Evolutionary conservation across 208 protist genomes (phyloP).

Genomic region (Wallacemonas sp.): DNA sequence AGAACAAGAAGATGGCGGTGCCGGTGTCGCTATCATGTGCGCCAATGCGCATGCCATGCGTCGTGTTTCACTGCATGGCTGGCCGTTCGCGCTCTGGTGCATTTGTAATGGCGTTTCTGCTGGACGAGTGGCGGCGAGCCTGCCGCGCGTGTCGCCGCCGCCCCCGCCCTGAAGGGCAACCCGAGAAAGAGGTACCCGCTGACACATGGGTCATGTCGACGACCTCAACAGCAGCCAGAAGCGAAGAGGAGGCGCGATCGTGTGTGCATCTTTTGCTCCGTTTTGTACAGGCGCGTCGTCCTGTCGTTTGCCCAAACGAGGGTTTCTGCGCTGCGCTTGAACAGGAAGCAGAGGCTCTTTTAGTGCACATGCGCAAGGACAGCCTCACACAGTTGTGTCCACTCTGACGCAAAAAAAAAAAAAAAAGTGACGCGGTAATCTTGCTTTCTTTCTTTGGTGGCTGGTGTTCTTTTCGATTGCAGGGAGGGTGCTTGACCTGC

Average conservation of each 20-base stretch:
- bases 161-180: not conserved
- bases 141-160: not conserved
- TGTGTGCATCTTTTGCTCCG: conserved; percentile 20
- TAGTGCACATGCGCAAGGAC: not conserved
- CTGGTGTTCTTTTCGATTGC: too few species aligned
- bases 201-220: not conserved
- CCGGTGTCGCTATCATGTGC: not conserved
- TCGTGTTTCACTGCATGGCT: conserved; percentile 73
- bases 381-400: not conserved
- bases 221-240: not conserved
- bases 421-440: not conserved
- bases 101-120: conserved; percentile 59
- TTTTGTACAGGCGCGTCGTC: conserved; percentile 29
- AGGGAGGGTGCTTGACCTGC: too few species aligned
- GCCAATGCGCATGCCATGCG: conserved; percentile 21
- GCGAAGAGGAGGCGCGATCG: not conserved
- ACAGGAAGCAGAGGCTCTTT: not conserved
- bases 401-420: not conserved
- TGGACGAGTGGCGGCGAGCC: conserved; percentile 33
- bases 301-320: conserved; percentile 30
- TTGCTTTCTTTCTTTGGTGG: too few species aligned
- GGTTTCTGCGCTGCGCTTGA: conserved; percentile 20
- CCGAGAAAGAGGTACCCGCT: not conserved
- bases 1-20: not conserved
- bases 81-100: conserved; percentile 69